Evolutionary conservation across 768 basidiomycete species (phyloP), one percentile per base, ranked within the genome.

Genomic region (Strobilomyces confusus): DNA sequence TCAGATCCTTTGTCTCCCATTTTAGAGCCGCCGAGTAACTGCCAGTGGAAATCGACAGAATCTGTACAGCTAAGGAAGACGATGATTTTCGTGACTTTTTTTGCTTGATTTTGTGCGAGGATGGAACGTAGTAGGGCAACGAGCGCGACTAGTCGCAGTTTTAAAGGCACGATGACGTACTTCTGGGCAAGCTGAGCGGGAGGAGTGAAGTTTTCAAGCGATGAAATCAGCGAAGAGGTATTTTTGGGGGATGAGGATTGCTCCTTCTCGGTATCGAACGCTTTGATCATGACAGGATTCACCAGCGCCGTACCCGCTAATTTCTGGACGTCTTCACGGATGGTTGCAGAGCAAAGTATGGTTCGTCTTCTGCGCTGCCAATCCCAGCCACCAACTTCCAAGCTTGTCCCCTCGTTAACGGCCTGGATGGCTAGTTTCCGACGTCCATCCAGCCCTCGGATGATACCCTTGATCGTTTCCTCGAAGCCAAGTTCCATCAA

Each of bases 401-500:
- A 73, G 48, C 80, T 83, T 57, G 77, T 84, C 1, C 83, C 88
- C 59, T 84, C 84, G 57, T 78, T 72, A 47, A 82, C 75, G 1
- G 86, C 91, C 60, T 83, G 80, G 43, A 67, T 51, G 5, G 91
- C 92, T 8, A 95, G 75, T 58, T 83, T 85, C 47, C 82, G 72
- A 48, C 92, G 80, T 0, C 92, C 93, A 54, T 98, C 93, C 20
- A 99, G 69, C 11, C 88, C 86, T 63, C 86, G 81, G 33, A 98
- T 73, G 58, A 98, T 97, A 1, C 92, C 93, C 51, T 80, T 82
- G 62, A 99, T 89, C 0, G 93, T 92, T 65, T 98, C 94, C 68
- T 97, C 95, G 58, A 99, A 99, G 0, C 97, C 97, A 40, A 98
- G 82, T 58, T 98, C 95, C 95, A 98, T 98, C 47, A 99, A 74